A percentile compares a stretch with the other conserved stretches of the same genome.
Evolutionary conservation across 306 rosid species (phyloP).

Genomic region (Chamaecrista fasciculata): DNA sequence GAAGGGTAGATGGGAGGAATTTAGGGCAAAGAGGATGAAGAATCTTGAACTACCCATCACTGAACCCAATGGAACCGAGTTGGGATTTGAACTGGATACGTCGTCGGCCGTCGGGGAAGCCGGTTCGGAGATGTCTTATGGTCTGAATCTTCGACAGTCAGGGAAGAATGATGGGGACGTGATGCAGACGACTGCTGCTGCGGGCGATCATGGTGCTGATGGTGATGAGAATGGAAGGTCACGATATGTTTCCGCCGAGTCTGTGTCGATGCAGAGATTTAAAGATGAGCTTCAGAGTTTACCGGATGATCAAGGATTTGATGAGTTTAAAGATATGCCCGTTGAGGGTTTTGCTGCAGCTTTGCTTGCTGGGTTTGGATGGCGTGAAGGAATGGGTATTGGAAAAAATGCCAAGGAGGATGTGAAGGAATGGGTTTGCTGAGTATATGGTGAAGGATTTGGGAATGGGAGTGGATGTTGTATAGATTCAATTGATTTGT

Average conservation of each 20-base stretch:
- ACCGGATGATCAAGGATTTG: conserved; percentile 67
- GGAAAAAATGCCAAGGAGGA: conserved; percentile 76
- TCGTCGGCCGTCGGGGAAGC: conserved; percentile 7
- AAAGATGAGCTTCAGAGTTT: conserved; percentile 50
- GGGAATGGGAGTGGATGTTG: too few relatives aligned
- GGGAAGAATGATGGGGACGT: background rate
- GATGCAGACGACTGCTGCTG: background rate
- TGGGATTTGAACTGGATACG: conserved; percentile 46
- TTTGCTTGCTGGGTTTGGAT: conserved; percentile 79
- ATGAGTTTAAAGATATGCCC: conserved; percentile 64
- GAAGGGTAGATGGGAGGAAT: conserved; percentile 41
- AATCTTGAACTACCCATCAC: conserved; percentile 17
- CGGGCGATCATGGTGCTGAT: too few relatives aligned
- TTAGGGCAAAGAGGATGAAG: conserved; percentile 40
- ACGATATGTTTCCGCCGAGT: conserved; percentile 29
- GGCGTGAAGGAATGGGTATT: conserved; percentile 81
- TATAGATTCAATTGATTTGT: too few relatives aligned
- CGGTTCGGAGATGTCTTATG: conserved; percentile 45
- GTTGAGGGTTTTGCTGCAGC: conserved; percentile 84
- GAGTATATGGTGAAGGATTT: too few relatives aligned
- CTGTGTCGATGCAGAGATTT: conserved; percentile 45
- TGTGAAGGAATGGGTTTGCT: too few relatives aligned
- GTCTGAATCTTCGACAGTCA: conserved; percentile 51
- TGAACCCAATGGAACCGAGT: conserved; percentile 11
- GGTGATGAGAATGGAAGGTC: background rate